Evolutionary conservation across 2,329 filamentous ascomycete species (phyloP), one percentile per base, ranked within the genome.

Genomic region (Didymella pinodella): DNA sequence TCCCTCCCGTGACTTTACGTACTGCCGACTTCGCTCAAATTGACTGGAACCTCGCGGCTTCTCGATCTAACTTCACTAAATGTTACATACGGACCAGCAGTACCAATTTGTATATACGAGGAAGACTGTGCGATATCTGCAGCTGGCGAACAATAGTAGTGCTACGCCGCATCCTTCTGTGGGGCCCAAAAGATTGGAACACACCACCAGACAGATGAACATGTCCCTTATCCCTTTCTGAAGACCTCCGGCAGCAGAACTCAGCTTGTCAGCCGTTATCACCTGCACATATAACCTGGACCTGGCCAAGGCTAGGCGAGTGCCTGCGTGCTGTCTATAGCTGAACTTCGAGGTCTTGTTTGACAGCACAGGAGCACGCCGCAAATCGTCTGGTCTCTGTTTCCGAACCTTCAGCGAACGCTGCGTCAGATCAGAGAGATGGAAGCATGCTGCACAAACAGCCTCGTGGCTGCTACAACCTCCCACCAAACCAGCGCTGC

Each of bases 141-240:
- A 48, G 26, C 29, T 45, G 14, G 16, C 31, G 31, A 32, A 41
- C 28, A 18, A n/a, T 12, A 53, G n/a, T 38, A 38, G 16, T n/a
- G 22, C n/a, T 14, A 44, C 38, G 53, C 46, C 29, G 53, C 47
- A 41, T 46, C 54, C 47, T 47, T 56, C 8, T 32, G 44, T 48
- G 51, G 44, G 43, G 25, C 51, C 12, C 26, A 2, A 31, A 36
- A 25, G 36, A 6, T 50, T n/a, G 31, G 25, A 50, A 31, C 25
- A 48, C 20, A 36, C 31, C 20, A 48, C 31, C 31, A 36, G 29
- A 14, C 20, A 18, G 11, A 25, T 6, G 46, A 26, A 12, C 20
- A 7, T 36, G 11, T 18, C 11, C 29, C 7, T 16, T n/a, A 7
- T 18, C 45, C 20, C 12, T 34, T 48, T 25, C 25, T 18, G 29